phyloP scores from a whole-genome alignment of 108 stramenopile genomes.

The Bacterosira constricta region DNA sequence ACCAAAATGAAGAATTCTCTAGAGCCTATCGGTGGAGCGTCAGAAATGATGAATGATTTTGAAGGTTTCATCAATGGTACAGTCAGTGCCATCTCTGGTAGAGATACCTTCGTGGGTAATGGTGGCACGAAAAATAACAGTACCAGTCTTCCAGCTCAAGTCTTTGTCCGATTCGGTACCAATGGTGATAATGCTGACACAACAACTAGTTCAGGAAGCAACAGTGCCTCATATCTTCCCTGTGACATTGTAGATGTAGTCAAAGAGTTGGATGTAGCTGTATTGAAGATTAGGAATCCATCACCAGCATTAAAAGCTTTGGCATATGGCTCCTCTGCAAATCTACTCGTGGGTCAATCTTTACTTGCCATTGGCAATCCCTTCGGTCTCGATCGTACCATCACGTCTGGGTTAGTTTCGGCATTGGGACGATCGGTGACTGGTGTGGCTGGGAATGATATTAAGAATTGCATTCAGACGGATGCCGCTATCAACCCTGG shows the following conservation, averaged over 20 bases:
- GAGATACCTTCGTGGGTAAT: background rate
- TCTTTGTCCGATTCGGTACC: conserved; percentile 40
- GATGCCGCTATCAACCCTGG: conserved; percentile 96
- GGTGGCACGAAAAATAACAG: background rate
- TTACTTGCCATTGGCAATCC: conserved; percentile 94
- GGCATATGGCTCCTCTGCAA: conserved; percentile 63
- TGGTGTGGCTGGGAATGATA: conserved; percentile 68
- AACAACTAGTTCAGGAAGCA: background rate
- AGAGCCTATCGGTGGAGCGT: background rate
- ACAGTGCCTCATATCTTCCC: conserved; percentile 17
- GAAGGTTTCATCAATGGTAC: conserved; percentile 18
- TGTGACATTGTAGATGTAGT: conserved; percentile 78
- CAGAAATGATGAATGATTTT: conserved; percentile 1
- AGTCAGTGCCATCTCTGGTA: conserved; percentile 18
- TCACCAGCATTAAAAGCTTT: background rate
- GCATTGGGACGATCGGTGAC: conserved; percentile 86
- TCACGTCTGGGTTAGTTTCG: conserved; percentile 87
- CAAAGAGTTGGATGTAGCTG: conserved; percentile 79
- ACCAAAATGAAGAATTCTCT: conserved; percentile 52
- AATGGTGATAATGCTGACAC: conserved; percentile 13
- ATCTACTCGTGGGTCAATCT: conserved; percentile 85
- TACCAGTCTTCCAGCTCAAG: conserved; percentile 13
- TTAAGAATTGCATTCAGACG: conserved; percentile 86
- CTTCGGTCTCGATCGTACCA: conserved; percentile 81
- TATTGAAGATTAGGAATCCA: conserved; percentile 46